Conservation (phyloP, 805 yeast species). For the Candida lessepsii region DNA sequence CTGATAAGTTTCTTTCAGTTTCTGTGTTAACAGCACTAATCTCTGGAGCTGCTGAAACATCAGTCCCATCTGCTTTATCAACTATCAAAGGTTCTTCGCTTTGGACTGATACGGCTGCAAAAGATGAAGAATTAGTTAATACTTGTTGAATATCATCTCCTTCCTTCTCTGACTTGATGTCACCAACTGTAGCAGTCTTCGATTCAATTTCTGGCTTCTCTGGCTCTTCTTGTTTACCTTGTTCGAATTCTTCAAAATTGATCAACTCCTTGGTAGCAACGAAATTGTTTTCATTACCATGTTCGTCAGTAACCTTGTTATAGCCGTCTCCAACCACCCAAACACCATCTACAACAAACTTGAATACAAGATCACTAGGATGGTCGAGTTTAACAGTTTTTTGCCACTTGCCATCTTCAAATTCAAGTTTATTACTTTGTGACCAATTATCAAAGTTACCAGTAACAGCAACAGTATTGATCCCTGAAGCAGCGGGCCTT, state of each 20-base stretch:
- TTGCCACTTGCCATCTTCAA: slow-evolving; percentile 18
- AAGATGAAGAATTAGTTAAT: slow-evolving; percentile 32
- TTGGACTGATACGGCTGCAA: slow-evolving; percentile 35
- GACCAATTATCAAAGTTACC: slow-evolving; percentile 45
- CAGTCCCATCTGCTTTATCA: slow-evolving; percentile 4
- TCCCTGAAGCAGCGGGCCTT: slow-evolving; percentile 6
- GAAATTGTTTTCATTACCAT: slow-evolving; percentile 36
- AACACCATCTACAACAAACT: slow-evolving; percentile 33
- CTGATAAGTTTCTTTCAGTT: slow-evolving; percentile 10
- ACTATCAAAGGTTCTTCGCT: slow-evolving; percentile 6
- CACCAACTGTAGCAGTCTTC: no score
- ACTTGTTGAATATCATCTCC: slow-evolving; percentile 19
- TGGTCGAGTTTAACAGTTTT: slow-evolving; percentile 21
- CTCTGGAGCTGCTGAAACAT: not conserved
- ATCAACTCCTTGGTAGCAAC: slow-evolving; percentile 28
- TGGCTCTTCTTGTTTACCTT: slow-evolving; percentile 10
- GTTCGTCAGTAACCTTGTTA: slow-evolving; percentile 27
- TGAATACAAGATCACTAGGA: slow-evolving; percentile 31
- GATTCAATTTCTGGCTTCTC: no score
- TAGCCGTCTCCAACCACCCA: slow-evolving; percentile 31
- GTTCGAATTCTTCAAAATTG: slow-evolving; percentile 21
- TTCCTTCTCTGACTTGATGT: not conserved
- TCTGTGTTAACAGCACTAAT: not conserved
- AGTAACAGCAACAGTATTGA: slow-evolving; percentile 28
- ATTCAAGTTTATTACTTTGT: slow-evolving; percentile 19